Evolutionary conservation across 108 stramenopile species (phyloP), one percentile per base, ranked within the genome.

Genomic region (Epipyxis sp.): DNA sequence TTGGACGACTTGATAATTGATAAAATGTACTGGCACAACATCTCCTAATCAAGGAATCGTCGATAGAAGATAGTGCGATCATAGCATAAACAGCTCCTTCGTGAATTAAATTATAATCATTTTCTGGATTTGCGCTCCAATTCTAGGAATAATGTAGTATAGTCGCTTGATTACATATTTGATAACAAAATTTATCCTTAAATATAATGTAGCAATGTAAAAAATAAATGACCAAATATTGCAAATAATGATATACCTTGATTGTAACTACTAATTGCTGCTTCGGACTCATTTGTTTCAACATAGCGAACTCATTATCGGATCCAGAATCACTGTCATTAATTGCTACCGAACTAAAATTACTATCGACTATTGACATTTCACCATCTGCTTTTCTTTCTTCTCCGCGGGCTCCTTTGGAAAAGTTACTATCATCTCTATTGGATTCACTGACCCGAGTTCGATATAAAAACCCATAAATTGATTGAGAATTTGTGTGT

Each of bases 11-110:
- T 27, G 71, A 74, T 34, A 74, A 42, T 13, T 74, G n/a, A 37
- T 74, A 74, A 27, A 74, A 57, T n/a, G 71, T 6, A 42, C 71
- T 74, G 20, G 71, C 71, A 37, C 71, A 74, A 37, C 71, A 74
- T 57, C 50, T 39, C 34, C 50, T 27, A 13, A 74, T 74, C 10
- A 27, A 27, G 6, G 20, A 13, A 42, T 74, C 71, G 6, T 74
- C 71, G 6, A 57, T 6, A 27, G 16, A 6, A 42, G 71, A 46
- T 32, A 74, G 34, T 27, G 71, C 71, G 3, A 74, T 74, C 13
- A 74, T 37, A 27, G 71, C 71, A 37, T 74, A 57, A 10, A 74
- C 34, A 57, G 71, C 71, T 27, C 71, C 71, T 74, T 74, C 71
- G 6, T 74, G n/a, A 10, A 74, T 13, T 27, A 74, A 6, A 27